phyloP scores from a whole-genome alignment of 2,329 filamentous ascomycete genomes.

The Trichoderma sp. region DNA sequence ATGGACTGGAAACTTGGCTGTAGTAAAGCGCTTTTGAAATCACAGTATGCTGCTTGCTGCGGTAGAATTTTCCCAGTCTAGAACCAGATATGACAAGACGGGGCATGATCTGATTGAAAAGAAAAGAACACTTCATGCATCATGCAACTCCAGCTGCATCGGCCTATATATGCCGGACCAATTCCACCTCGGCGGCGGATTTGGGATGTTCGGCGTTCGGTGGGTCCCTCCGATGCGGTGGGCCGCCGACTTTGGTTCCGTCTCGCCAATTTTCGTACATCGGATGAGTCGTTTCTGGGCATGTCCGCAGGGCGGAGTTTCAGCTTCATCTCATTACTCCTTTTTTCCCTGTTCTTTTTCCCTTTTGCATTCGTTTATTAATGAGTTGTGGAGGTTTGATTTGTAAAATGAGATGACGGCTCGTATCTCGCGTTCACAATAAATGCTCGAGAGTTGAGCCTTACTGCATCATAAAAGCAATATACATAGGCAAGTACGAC shows the following conservation, averaged over 20 bases:
- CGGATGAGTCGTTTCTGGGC: not conserved
- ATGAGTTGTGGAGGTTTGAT: not conserved
- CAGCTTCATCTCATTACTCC: not conserved
- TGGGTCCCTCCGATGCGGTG: constrained; percentile 9
- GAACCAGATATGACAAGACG: not conserved
- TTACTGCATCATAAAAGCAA: not conserved
- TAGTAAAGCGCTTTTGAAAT: not conserved
- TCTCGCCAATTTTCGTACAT: not conserved
- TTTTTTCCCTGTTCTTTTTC: too few relatives aligned
- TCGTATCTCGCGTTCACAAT: not conserved
- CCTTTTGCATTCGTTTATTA: not conserved
- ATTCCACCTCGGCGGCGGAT: constrained; percentile 3
- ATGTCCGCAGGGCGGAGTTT: not conserved
- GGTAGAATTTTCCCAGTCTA: not conserved
- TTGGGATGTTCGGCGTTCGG: constrained; percentile 10
- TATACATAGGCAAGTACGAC: too few relatives aligned
- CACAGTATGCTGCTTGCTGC: not conserved
- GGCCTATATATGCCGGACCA: not conserved
- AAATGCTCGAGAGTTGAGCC: not conserved
- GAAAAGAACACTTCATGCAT: not conserved
- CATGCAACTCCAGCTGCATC: not conserved
- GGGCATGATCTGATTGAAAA: not conserved
- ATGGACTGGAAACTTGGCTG: not conserved
- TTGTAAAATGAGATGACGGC: not conserved
- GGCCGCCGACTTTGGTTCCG: not conserved